A percentile compares a stretch with the other conserved stretches of the same genome.
Evolutionary conservation across 768 basidiomycete genomes (phyloP).

Genomic region (Phaeotremella fagi): DNA sequence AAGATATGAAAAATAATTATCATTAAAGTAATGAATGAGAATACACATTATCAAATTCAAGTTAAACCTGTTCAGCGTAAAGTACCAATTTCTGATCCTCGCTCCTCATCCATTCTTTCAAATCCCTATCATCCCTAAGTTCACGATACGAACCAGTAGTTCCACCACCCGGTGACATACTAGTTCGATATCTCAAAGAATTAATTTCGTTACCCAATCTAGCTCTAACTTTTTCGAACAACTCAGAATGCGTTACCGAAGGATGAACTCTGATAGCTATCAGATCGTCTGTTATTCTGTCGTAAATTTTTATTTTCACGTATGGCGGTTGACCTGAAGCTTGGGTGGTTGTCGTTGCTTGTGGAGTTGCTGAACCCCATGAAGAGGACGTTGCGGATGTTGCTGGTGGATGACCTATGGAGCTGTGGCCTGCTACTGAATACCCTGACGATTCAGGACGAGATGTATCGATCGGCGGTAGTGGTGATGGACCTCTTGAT

Average conservation of each 20-base stretch:
- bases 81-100: slow-evolving; percentile 47
- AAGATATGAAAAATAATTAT: too few species aligned
- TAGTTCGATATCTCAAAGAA: slow-evolving; percentile 62
- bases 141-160: slow-evolving; percentile 33
- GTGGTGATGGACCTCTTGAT: slow-evolving; percentile 24
- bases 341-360: slow-evolving; percentile 1
- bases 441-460: slow-evolving; percentile 2
- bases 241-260: slow-evolving; percentile 72
- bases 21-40: too few species aligned
- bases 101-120: slow-evolving; percentile 43
- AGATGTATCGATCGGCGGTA: slow-evolving; percentile 26
- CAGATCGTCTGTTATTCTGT: slow-evolving; percentile 84
- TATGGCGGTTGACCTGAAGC: slow-evolving; percentile 57
- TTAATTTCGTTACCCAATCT: slow-evolving; percentile 71
- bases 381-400: slow-evolving; percentile 11
- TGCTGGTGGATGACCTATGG: slow-evolving; percentile 12
- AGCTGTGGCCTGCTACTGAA: slow-evolving; percentile 3
- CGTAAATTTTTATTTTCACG: slow-evolving; percentile 97
- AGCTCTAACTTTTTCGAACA: slow-evolving; percentile 87
- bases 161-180: slow-evolving; percentile 18
- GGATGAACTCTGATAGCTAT: slow-evolving; percentile 97
- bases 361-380: slow-evolving; percentile 9
- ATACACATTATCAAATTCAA: too few species aligned
- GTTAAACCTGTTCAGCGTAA: slow-evolving; percentile 40
- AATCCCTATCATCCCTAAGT: slow-evolving; percentile 39